Conservation (phyloP, 805 yeast species). For the Cyberlindnera meyerae region DNA sequence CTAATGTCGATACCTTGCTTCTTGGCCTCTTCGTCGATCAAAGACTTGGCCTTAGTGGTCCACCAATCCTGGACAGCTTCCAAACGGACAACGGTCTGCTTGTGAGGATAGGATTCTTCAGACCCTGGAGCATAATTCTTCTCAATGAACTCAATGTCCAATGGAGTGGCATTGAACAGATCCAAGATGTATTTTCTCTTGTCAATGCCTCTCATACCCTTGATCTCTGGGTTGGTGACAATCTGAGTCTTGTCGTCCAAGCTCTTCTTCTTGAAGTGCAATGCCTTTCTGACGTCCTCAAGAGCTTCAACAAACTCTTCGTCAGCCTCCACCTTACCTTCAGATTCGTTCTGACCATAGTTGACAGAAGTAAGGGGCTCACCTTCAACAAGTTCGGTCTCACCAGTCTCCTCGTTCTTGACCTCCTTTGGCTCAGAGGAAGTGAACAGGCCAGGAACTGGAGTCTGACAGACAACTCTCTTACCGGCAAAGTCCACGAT, state of each 20-base stretch:
- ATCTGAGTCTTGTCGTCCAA: conserved; percentile 44
- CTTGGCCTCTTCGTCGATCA: conserved; percentile 31
- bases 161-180: conserved; percentile 76
- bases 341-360: conserved; percentile 72
- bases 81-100: conserved; percentile 70
- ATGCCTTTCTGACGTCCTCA: conserved; percentile 58
- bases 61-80: conserved; percentile 94
- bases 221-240: conserved; percentile 69
- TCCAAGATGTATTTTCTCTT: conserved; percentile 82
- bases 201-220: conserved; percentile 84
- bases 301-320: conserved; percentile 52
- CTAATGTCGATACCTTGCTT: conserved; percentile 23
- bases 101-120: conserved; percentile 67
- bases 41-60: conserved; percentile 53
- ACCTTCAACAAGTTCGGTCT: conserved; percentile 31
- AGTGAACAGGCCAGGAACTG: conserved; percentile 75
- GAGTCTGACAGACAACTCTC: conserved; percentile 87
- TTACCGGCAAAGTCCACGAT: conserved; percentile 87
- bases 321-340: conserved; percentile 43
- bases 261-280: conserved; percentile 71
- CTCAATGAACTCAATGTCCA: conserved; percentile 74
- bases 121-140: conserved; percentile 39
- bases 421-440: conserved; percentile 35
- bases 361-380: conserved; percentile 27
- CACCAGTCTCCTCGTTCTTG: conserved; percentile 38